Conservation (phyloP, 345 rosid genomes). For the Gossypium herbaceum region DNA sequence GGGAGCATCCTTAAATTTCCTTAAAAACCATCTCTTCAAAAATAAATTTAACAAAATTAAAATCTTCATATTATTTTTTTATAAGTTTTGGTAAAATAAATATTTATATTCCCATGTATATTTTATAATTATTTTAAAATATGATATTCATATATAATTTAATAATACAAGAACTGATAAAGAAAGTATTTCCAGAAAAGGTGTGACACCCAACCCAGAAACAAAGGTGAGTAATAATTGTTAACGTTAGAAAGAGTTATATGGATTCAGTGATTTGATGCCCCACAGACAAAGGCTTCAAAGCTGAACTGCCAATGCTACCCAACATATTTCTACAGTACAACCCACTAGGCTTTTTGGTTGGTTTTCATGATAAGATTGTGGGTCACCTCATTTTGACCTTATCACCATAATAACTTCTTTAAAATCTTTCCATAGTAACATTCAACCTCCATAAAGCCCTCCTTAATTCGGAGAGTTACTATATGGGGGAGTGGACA, state of each 20-base stretch:
- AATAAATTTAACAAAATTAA: too few relatives aligned
- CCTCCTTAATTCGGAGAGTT: not conserved
- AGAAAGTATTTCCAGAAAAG: not conserved
- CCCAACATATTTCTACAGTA: not conserved
- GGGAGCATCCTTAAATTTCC: conserved; percentile 34
- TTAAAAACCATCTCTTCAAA: too few relatives aligned
- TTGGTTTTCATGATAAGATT: conserved; percentile 19
- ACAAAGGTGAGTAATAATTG: not conserved
- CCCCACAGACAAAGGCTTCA: not conserved
- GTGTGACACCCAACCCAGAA: not conserved
- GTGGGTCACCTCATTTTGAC: not conserved
- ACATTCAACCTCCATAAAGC: too few relatives aligned
- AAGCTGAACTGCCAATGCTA: not conserved
- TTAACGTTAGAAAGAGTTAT: not conserved
- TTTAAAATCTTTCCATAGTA: too few relatives aligned
- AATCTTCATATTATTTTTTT: too few relatives aligned
- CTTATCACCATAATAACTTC: not conserved
- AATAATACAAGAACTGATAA: too few relatives aligned
- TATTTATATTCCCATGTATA: not conserved
- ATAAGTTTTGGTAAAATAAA: too few relatives aligned
- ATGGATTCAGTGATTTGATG: not conserved
- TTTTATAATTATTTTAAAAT: too few relatives aligned
- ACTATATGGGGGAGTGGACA: conserved; percentile 21
- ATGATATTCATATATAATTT: too few relatives aligned
- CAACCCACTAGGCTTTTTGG: not conserved